phyloP scores from a whole-genome alignment of 768 basidiomycete species.

The Trametes coccinea region DNA sequence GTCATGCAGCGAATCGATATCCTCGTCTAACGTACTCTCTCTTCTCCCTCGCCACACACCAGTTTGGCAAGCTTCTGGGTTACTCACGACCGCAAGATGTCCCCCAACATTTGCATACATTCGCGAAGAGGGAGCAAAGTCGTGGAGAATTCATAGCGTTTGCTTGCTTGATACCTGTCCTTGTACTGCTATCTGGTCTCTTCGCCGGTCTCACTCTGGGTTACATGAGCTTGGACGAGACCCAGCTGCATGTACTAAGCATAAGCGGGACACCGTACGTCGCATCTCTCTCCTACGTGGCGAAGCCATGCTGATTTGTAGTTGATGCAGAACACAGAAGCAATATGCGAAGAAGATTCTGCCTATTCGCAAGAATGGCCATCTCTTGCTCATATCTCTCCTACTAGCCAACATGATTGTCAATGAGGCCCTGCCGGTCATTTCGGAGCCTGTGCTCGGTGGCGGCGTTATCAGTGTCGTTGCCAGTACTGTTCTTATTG shows the following conservation, averaged over 20 bases:
- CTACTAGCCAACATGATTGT: slow-evolving; percentile 86
- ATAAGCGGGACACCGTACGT: slow-evolving; percentile 77
- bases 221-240: slow-evolving; percentile 88
- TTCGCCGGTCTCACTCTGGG: slow-evolving; percentile 87
- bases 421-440: slow-evolving; percentile 79
- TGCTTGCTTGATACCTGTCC: slow-evolving; percentile 66
- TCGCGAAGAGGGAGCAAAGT: slow-evolving; percentile 30
- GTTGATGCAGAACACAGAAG: slow-evolving; percentile 58
- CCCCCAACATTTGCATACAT: slow-evolving; percentile 25
- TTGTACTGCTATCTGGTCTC: slow-evolving; percentile 74
- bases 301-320: not conserved
- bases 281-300: not conserved
- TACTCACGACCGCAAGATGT: slow-evolving; percentile 8
- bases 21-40: slow-evolving; percentile 21
- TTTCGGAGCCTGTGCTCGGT: slow-evolving; percentile 72
- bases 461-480: slow-evolving; percentile 72
- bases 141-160: slow-evolving; percentile 38
- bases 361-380: slow-evolving; percentile 79
- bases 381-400: slow-evolving; percentile 76
- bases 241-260: slow-evolving; percentile 80
- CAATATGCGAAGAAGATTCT: slow-evolving; percentile 76
- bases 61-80: slow-evolving; percentile 12
- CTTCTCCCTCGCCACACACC: slow-evolving; percentile 18
- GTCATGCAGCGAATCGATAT: slow-evolving; percentile 16
- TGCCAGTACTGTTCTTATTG: slow-evolving; percentile 76